Percentiles rank a stretch among this genome's conserved stretches.
phyloP scores from a whole-genome alignment of 2,329 filamentous ascomycete genomes.

The Paraphaeosphaeria sporulosa region DNA sequence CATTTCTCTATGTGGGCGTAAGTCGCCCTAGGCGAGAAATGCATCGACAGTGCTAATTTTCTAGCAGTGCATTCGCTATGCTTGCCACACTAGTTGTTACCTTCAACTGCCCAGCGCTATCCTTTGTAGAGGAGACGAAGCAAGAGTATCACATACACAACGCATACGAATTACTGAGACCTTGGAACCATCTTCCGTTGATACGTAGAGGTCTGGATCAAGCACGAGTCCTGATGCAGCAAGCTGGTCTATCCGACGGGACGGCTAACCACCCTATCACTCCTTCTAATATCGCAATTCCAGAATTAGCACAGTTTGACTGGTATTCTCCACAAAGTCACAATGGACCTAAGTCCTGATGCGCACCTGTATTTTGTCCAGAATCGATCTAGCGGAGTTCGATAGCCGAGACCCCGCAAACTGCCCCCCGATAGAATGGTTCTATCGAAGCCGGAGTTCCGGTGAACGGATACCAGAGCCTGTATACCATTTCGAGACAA shows the following conservation, averaged over 20 bases:
- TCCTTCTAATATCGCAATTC: constrained; percentile 9
- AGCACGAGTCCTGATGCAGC: constrained; percentile 29
- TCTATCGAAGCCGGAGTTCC: not conserved
- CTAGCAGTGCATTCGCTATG: constrained; percentile 27
- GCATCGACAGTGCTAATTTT: not conserved
- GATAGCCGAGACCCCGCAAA: constrained; percentile 22
- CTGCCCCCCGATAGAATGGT: not conserved
- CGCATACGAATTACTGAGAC: constrained; percentile 28
- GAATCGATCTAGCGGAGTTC: constrained; percentile 19
- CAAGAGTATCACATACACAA: constrained; percentile 34
- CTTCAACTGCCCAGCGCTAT: constrained; percentile 25
- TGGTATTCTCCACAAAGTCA: constrained; percentile 6
- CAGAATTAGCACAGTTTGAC: constrained; percentile 11
- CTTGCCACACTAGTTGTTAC: constrained; percentile 31
- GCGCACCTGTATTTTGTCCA: not conserved
- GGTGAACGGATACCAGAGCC: not conserved
- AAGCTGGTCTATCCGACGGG: constrained; percentile 22
- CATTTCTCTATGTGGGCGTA: constrained; percentile 33
- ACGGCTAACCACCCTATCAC: not conserved
- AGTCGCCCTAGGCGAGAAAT: constrained; percentile 3
- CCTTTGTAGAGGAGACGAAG: constrained; percentile 30
- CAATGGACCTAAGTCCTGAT: constrained; percentile 3
- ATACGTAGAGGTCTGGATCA: constrained; percentile 30
- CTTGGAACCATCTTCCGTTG: constrained; percentile 33
- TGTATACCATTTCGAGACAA: not conserved